Percentiles rank a stretch among this genome's conserved stretches.
phyloP scores from a whole-genome alignment of 495 filamentous ascomycete genomes.

The Hypoxylon trugodes region DNA sequence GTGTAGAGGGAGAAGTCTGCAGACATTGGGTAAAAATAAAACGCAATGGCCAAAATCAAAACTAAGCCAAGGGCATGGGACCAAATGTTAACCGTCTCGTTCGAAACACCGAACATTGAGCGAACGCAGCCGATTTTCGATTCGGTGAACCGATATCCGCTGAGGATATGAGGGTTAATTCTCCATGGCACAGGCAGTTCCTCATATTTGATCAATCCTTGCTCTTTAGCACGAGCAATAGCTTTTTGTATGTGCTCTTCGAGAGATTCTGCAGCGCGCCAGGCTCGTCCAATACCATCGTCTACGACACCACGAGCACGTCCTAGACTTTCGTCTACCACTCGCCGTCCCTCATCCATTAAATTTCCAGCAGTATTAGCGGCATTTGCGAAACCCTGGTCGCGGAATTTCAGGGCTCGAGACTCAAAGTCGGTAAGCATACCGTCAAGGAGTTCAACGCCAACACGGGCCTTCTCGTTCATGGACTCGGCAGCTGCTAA shows the following conservation, averaged over 20 bases:
- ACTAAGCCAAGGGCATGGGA: constrained; percentile 88
- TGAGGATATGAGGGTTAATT: constrained; percentile 90
- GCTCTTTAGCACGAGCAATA: constrained; percentile 77
- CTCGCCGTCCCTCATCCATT: constrained; percentile 74
- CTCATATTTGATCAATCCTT: constrained; percentile 85
- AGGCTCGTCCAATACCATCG: constrained; percentile 81
- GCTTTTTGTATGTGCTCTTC: constrained; percentile 83
- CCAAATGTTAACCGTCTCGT: constrained; percentile 98
- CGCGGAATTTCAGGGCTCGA: constrained; percentile 71
- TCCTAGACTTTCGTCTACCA: constrained; percentile 76
- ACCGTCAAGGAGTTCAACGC: constrained; percentile 83
- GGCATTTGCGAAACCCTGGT: constrained; percentile 68
- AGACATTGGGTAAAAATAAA: constrained; percentile 93
- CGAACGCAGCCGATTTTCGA: constrained; percentile 85
- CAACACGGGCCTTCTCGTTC: constrained; percentile 88
- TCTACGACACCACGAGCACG: constrained; percentile 82
- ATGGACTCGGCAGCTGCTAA: constrained; percentile 84
- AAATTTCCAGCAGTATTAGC: constrained; percentile 65
- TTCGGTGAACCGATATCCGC: constrained; percentile 91
- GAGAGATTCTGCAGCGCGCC: constrained; percentile 76
- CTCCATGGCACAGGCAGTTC: constrained; percentile 93
- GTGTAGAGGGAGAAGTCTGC: constrained; percentile 87
- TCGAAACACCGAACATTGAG: constrained; percentile 83
- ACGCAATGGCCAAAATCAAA: constrained; percentile 86
- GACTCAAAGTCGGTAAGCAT: constrained; percentile 85